These are phyloP conservation scores for Filosporella fistucella DNA, from an alignment of 495 filamentous ascomycete species.

Conservation along the genomic window DNA sequence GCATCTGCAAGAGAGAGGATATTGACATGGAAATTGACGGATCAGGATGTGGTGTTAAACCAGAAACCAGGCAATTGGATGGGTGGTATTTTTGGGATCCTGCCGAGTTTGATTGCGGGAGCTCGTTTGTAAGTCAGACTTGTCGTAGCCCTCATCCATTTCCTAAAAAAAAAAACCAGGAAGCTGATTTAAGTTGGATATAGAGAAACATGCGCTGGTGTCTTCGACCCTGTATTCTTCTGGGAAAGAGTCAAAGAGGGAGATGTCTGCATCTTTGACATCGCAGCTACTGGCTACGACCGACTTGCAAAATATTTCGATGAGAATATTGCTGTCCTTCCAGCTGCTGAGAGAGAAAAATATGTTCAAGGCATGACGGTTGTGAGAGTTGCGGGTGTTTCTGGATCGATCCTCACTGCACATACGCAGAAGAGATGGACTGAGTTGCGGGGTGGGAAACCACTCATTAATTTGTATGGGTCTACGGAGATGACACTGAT, in stretches of 20 bases:
- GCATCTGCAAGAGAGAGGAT: constrained; percentile 11
- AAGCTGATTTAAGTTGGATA: constrained; percentile 4
- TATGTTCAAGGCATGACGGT: constrained; percentile 14
- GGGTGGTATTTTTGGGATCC: constrained; percentile 13
- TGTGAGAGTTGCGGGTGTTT: constrained; percentile 5
- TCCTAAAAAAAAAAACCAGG: not conserved
- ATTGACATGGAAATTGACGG: constrained; percentile 8
- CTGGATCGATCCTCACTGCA: constrained; percentile 8
- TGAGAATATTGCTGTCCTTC: constrained; percentile 10
- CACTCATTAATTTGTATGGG: constrained; percentile 11
- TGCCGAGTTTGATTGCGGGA: constrained; percentile 12
- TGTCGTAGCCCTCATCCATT: not conserved
- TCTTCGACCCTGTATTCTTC: constrained; percentile 15
- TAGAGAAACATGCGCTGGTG: constrained; percentile 13
- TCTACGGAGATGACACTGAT: constrained; percentile 12
- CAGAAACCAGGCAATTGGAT: constrained; percentile 14
- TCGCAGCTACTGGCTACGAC: constrained; percentile 11
- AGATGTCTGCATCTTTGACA: constrained; percentile 11
- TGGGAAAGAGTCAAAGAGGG: constrained; percentile 15
- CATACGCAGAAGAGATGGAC: constrained; percentile 16
- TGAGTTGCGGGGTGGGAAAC: constrained; percentile 7
- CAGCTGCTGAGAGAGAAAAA: constrained; percentile 2
- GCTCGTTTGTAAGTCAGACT: constrained; percentile 10
- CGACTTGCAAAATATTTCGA: constrained; percentile 13
- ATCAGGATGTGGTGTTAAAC: constrained; percentile 8